Percentiles rank a stretch among this genome's conserved stretches.
phyloP scores from a whole-genome alignment of 2,329 filamentous ascomycete genomes.

The Cladophialophora psammophila region DNA sequence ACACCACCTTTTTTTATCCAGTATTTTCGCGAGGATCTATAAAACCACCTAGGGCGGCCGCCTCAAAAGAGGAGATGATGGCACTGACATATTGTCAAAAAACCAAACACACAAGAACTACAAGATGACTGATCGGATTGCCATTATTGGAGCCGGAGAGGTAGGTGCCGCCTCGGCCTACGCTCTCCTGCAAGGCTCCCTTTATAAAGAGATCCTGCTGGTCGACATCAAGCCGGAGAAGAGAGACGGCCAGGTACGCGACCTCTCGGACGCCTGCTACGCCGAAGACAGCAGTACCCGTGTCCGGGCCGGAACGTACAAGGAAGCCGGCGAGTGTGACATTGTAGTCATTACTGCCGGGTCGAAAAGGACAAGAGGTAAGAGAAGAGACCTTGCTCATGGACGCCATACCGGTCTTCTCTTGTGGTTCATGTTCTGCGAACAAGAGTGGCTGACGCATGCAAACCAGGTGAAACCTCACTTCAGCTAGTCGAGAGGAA shows the following conservation, averaged over 20 bases:
- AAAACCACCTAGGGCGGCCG: not conserved
- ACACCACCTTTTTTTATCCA: constrained; percentile 1
- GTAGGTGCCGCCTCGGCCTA: constrained; percentile 62
- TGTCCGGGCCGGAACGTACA: not conserved
- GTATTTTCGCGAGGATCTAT: not conserved
- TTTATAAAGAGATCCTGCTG: constrained; percentile 59
- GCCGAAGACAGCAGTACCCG: constrained; percentile 47
- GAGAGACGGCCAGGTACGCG: constrained; percentile 58
- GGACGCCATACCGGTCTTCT: not conserved
- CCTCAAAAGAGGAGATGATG: not conserved
- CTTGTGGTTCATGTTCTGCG: not conserved
- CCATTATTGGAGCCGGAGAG: constrained; percentile 60
- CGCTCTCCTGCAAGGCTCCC: constrained; percentile 57
- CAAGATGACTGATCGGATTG: constrained; percentile 45
- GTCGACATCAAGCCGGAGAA: constrained; percentile 58
- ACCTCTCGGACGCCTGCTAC: constrained; percentile 57
- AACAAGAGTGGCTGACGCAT: not conserved
- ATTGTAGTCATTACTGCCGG: not conserved
- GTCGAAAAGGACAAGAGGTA: constrained; percentile 5
- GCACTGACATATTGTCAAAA: not conserved
- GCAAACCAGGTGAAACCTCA: constrained; percentile 51
- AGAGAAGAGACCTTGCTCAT: not conserved
- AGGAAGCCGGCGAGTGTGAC: constrained; percentile 5
- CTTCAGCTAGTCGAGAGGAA: constrained; percentile 58
- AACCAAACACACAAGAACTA: not conserved